These are phyloP conservation scores for Solanum clarkiae DNA, from an alignment of 257 asterid species.

Conservation along the genomic window DNA sequence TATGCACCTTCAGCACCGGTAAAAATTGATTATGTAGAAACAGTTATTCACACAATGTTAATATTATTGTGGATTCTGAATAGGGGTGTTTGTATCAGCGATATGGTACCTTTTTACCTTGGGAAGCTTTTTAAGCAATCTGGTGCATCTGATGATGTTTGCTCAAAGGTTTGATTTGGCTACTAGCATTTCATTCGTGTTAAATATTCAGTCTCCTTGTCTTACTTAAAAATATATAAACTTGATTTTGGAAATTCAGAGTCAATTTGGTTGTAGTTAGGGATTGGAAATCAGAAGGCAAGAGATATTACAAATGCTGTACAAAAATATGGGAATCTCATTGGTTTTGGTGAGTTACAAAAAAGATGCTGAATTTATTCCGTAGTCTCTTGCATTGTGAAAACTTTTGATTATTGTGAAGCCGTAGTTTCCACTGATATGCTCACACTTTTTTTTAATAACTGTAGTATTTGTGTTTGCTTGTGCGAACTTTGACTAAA, in stretches of 20 bases:
- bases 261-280: conserved; percentile 35
- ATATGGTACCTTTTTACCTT: conserved; percentile 83
- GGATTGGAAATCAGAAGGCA: conserved; percentile 69
- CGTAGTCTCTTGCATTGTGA: background rate
- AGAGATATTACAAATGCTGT: conserved; percentile 32
- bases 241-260: background rate
- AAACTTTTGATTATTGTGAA: background rate
- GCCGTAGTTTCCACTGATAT: background rate
- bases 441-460: background rate
- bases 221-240: background rate
- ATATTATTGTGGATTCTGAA: background rate
- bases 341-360: conserved; percentile 69
- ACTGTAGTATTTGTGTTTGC: background rate
- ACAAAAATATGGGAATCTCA: conserved; percentile 71
- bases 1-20: background rate
- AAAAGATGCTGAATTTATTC: background rate
- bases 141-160: conserved; percentile 55
- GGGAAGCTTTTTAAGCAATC: conserved; percentile 66
- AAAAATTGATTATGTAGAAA: background rate
- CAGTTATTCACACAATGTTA: background rate
- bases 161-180: conserved; percentile 50
- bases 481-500: background rate
- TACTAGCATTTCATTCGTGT: background rate
- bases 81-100: conserved; percentile 92
- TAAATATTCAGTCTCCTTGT: background rate